phyloP scores from a whole-genome alignment of 805 yeast species.

The Sugiyamaella valdiviana region DNA sequence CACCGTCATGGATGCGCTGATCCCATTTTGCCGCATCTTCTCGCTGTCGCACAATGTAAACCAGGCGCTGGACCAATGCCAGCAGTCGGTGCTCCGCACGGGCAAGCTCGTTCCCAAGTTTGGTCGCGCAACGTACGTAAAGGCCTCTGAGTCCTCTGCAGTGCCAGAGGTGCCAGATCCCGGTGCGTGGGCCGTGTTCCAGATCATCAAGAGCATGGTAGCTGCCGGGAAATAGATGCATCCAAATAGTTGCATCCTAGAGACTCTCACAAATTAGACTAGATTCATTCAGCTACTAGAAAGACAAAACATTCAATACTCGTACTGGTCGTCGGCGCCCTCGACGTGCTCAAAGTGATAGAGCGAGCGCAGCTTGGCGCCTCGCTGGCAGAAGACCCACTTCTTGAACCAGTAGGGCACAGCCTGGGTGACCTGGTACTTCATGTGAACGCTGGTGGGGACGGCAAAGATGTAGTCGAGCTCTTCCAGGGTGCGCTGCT shows the following conservation, averaged over 20 bases:
- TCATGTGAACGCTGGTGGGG: slow-evolving; percentile 46
- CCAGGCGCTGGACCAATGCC: slow-evolving; percentile 56
- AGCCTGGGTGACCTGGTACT: slow-evolving; percentile 31
- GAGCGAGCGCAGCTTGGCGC: slow-evolving; percentile 8
- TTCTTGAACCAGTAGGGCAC: slow-evolving; percentile 14
- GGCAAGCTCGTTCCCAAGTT: slow-evolving; percentile 71
- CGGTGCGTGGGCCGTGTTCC: slow-evolving; percentile 53
- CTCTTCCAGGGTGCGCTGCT: slow-evolving; percentile 65
- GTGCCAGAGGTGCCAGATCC: slow-evolving; percentile 66
- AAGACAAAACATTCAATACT: neutral
- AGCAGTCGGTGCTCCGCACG: slow-evolving; percentile 69
- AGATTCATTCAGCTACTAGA: neutral
- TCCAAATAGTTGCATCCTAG: no score
- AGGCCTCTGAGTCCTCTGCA: slow-evolving; percentile 45
- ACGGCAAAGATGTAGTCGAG: slow-evolving; percentile 63
- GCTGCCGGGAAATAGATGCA: no score
- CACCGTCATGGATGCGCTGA: slow-evolving; percentile 64
- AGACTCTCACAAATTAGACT: neutral
- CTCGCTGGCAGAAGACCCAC: slow-evolving; percentile 9
- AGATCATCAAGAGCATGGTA: slow-evolving; percentile 1
- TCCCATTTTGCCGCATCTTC: slow-evolving; percentile 36
- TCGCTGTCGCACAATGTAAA: slow-evolving; percentile 47
- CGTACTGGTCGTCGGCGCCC: neutral
- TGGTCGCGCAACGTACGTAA: slow-evolving; percentile 90
- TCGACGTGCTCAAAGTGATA: slow-evolving; percentile 11